A percentile compares a stretch with the other conserved stretches of the same genome.
These are phyloP conservation scores for Uromyces viciae-fabae DNA, from an alignment of 1,284 basidiomycete genomes.

Conservation along the genomic window DNA sequence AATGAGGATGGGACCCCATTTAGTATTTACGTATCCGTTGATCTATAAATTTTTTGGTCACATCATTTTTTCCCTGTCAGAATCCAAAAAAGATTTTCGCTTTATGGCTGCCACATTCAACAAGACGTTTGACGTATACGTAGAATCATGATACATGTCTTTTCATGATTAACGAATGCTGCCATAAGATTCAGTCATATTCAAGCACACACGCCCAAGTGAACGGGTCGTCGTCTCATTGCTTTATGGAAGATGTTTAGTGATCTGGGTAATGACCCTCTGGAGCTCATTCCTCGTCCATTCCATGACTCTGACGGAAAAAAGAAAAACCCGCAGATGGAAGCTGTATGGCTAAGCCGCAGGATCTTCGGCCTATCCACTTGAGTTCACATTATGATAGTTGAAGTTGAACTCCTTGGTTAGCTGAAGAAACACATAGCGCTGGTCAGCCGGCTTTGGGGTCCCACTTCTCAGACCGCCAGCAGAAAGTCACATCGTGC, in stretches of 20 bases:
- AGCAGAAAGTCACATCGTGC: neutral
- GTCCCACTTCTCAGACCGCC: conserved; percentile 4
- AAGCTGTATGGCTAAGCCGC: neutral
- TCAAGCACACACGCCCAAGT: neutral
- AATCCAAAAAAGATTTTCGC: conserved; percentile 15
- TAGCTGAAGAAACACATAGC: conserved; percentile 3
- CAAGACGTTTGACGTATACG: neutral
- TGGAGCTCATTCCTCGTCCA: neutral
- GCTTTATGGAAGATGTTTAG: neutral
- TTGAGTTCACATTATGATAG: conserved; percentile 16
- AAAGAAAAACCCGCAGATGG: neutral
- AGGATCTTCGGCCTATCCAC: neutral
- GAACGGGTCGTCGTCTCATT: neutral
- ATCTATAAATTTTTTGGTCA: conserved; percentile 16
- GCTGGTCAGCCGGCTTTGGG: conserved; percentile 13
- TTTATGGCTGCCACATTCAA: conserved; percentile 1
- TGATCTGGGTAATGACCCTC: neutral
- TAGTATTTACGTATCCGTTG: neutral
- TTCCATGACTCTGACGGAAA: neutral
- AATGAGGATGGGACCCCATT: conserved; percentile 15
- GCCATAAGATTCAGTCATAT: conserved; percentile 1
- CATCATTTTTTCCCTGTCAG: conserved; percentile 31
- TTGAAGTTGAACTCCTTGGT: conserved; percentile 28
- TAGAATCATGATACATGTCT: conserved; percentile 13
- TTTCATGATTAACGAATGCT: conserved; percentile 1